A percentile compares a stretch with the other conserved stretches of the same genome.
phyloP scores from a whole-genome alignment of 306 rosid genomes.

The Hippophae rhamnoides region DNA sequence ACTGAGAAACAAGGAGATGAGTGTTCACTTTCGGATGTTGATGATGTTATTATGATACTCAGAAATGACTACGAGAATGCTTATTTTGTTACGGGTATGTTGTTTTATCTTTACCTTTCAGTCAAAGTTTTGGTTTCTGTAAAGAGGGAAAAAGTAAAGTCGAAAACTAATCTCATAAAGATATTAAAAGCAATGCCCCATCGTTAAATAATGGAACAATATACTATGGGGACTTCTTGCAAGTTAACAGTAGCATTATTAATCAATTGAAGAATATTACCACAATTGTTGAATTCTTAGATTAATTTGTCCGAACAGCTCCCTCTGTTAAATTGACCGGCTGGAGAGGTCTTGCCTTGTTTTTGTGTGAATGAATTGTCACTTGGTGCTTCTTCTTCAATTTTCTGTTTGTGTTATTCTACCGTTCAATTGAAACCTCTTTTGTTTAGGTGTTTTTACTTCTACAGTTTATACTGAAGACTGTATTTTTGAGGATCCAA shows the following conservation, averaged over 20 bases:
- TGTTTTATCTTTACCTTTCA: background rate
- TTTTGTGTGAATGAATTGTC: background rate
- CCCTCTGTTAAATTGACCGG: no score
- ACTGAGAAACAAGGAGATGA: conserved; percentile 26
- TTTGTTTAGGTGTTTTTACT: conserved; percentile 52
- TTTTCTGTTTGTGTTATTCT: background rate
- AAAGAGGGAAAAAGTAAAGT: background rate
- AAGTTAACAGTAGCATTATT: no score
- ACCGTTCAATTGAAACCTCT: background rate
- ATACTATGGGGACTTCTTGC: no score
- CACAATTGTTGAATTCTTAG: no score
- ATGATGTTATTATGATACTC: conserved; percentile 56
- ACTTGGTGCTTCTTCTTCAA: background rate
- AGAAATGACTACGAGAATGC: conserved; percentile 45
- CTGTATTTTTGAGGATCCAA: conserved; percentile 85
- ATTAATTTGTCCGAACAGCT: no score
- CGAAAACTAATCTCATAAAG: background rate
- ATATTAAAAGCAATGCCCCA: no score
- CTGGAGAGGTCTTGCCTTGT: no score
- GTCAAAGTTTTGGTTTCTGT: background rate
- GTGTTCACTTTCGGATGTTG: conserved; percentile 36
- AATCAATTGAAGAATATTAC: no score
- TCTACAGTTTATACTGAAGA: conserved; percentile 57
- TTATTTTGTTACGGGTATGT: conserved; percentile 72
- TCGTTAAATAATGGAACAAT: no score